phyloP scores from a whole-genome alignment of 768 basidiomycete genomes.

The Asterophora lycoperdoides region DNA sequence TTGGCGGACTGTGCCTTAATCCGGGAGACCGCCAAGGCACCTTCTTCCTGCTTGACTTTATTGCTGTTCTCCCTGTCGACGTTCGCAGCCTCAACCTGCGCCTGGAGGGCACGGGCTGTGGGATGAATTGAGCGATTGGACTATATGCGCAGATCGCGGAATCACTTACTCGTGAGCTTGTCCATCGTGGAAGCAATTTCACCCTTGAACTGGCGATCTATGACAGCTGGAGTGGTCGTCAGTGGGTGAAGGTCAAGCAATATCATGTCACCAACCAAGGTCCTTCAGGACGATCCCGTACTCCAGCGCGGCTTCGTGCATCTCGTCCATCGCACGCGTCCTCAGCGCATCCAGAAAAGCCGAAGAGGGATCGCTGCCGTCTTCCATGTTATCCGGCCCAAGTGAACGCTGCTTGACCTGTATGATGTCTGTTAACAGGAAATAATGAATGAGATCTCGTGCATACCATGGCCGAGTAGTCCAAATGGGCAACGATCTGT shows the following conservation, averaged over 20 bases:
- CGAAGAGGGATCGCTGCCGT: conserved; percentile 62
- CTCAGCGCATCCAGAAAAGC: conserved; percentile 80
- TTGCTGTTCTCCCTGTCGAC: conserved; percentile 87
- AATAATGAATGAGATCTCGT: neutral
- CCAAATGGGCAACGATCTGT: conserved; percentile 78
- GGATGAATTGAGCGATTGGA: conserved; percentile 9
- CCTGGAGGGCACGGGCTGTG: conserved; percentile 70
- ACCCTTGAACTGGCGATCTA: conserved; percentile 85
- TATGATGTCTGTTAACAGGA: conserved; percentile 3
- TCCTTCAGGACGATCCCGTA: conserved; percentile 84
- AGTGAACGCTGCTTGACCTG: conserved; percentile 78
- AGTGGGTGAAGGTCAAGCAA: neutral
- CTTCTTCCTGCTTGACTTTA: conserved; percentile 82
- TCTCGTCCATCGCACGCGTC: conserved; percentile 83
- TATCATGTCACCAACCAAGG: conserved; percentile 43
- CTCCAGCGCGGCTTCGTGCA: conserved; percentile 75
- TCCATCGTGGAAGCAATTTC: conserved; percentile 85
- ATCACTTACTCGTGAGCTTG: conserved; percentile 53
- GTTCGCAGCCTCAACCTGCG: conserved; percentile 88
- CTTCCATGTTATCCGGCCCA: conserved; percentile 71
- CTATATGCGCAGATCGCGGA: neutral
- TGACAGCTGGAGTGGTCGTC: conserved; percentile 52
- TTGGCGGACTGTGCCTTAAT: conserved; percentile 67
- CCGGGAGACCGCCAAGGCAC: conserved; percentile 67
- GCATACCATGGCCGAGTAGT: conserved; percentile 41